phyloP scores from a whole-genome alignment of 805 yeast genomes.

The Wickerhamiella slavikovae region DNA sequence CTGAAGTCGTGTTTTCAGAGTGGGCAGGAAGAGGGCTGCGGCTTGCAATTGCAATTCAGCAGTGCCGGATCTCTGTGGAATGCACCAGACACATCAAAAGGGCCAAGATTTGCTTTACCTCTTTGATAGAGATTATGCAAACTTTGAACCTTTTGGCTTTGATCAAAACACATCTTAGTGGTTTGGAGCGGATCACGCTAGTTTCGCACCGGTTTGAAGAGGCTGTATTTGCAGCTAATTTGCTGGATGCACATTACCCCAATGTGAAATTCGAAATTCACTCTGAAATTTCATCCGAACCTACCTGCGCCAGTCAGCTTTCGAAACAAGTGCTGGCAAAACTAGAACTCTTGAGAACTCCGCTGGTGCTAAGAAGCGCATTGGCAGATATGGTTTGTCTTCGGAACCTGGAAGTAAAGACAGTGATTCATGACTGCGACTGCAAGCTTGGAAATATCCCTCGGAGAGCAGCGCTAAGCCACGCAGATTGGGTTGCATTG shows the following conservation, averaged over 20 bases:
- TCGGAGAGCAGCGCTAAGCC: constrained; percentile 1
- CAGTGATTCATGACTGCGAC: constrained; percentile 3
- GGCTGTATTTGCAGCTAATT: constrained; percentile 3
- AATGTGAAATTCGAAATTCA: neutral
- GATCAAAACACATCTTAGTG: constrained; percentile 5
- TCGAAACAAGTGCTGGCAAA: neutral
- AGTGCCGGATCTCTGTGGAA: constrained; percentile 5
- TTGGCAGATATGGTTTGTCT: constrained; percentile 1
- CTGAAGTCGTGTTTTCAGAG: constrained; percentile 8
- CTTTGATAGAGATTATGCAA: constrained; percentile 6
- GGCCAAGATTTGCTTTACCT: constrained; percentile 6
- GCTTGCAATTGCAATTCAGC: constrained; percentile 7
- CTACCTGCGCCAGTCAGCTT: neutral
- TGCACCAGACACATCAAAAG: constrained; percentile 5
- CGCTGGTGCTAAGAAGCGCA: neutral
- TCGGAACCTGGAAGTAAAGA: constrained; percentile 2
- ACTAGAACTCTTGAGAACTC: neutral
- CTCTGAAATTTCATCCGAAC: neutral
- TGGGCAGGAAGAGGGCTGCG: constrained; percentile 9
- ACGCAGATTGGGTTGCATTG: constrained; percentile 4
- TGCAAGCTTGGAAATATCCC: constrained; percentile 1
- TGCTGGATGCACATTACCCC: constrained; percentile 1
- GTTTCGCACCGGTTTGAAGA: constrained; percentile 7
- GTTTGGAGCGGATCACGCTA: constrained; percentile 3
- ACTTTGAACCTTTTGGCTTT: constrained; percentile 4